A percentile compares a stretch with the other conserved stretches of the same genome.
phyloP scores from a whole-genome alignment of 1,284 basidiomycete genomes.

The Ganoderma boninense region DNA sequence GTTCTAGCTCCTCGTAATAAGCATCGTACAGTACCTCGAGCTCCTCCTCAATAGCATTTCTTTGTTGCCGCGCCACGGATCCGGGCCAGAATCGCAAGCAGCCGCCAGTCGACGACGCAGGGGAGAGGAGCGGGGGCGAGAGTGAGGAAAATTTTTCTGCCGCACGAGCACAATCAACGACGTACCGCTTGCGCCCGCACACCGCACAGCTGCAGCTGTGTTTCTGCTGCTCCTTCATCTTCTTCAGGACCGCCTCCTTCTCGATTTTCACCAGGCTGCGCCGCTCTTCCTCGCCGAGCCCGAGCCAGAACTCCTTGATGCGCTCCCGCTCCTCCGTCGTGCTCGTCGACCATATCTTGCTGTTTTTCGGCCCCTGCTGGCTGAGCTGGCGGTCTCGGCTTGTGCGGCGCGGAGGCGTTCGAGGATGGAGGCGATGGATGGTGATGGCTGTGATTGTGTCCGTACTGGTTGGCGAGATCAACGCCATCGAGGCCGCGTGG shows the following conservation, averaged over 20 bases:
- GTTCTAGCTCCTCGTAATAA: conserved; percentile 99
- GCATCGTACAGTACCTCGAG: conserved; percentile 99
- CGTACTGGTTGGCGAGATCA: conserved; percentile 62
- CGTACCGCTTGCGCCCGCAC: conserved; percentile 94
- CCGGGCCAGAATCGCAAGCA: conserved; percentile 12
- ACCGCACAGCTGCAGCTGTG: conserved; percentile 96
- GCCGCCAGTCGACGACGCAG: conserved; percentile 32
- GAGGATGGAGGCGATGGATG: conserved; percentile 78
- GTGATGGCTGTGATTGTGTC: conserved; percentile 61
- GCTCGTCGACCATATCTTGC: conserved; percentile 90
- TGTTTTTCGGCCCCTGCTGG: conserved; percentile 47
- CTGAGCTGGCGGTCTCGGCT: conserved; percentile 54
- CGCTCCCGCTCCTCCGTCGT: conserved; percentile 93
- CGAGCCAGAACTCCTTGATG: conserved; percentile 98
- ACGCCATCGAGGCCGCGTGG: conserved; percentile 75
- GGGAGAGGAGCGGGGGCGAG: conserved; percentile 32
- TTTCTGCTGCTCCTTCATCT: conserved; percentile 99
- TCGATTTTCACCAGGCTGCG: conserved; percentile 93
- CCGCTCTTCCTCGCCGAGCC: conserved; percentile 88
- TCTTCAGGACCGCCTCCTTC: conserved; percentile 95
- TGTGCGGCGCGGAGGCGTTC: conserved; percentile 60
- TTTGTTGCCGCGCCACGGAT: conserved; percentile 42
- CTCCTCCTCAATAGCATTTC: conserved; percentile 98
- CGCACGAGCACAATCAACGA: conserved; percentile 41
- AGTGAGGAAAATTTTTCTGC: conserved; percentile 49